Evolutionary conservation across 257 asterid species (phyloP).

Genomic region (Solanum bulbocastanum): DNA sequence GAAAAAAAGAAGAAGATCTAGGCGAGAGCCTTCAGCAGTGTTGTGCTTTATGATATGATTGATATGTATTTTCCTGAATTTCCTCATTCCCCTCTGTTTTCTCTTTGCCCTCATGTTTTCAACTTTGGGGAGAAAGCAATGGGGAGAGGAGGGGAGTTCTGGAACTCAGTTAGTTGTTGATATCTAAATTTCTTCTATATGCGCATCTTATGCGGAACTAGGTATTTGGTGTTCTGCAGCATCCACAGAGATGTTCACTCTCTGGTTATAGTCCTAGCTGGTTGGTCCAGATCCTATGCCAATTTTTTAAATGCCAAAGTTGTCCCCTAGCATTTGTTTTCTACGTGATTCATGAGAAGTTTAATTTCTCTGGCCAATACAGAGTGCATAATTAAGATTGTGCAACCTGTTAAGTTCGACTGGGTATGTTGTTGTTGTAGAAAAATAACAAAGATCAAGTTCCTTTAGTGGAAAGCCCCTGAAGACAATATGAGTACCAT

Average conservation of each 20-base stretch:
- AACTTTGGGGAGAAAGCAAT: not conserved
- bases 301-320: not conserved
- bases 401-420: not conserved
- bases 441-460: not conserved
- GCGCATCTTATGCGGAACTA: not conserved
- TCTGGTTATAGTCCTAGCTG: not conserved
- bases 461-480: not conserved
- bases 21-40: not conserved
- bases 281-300: not conserved
- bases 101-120: not conserved
- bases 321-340: not conserved
- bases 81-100: not conserved
- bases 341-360: not conserved
- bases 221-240: not conserved
- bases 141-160: not conserved
- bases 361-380: not conserved
- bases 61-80: not conserved
- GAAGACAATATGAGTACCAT: not conserved
- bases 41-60: not conserved
- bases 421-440: not conserved
- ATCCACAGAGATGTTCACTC: not conserved
- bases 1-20: not conserved
- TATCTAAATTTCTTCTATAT: not conserved
- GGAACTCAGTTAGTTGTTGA: not conserved
- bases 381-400: not conserved